These are phyloP conservation scores for Boletus subcaerulescens DNA, from an alignment of 768 basidiomycete genomes.

Conservation along the genomic window DNA sequence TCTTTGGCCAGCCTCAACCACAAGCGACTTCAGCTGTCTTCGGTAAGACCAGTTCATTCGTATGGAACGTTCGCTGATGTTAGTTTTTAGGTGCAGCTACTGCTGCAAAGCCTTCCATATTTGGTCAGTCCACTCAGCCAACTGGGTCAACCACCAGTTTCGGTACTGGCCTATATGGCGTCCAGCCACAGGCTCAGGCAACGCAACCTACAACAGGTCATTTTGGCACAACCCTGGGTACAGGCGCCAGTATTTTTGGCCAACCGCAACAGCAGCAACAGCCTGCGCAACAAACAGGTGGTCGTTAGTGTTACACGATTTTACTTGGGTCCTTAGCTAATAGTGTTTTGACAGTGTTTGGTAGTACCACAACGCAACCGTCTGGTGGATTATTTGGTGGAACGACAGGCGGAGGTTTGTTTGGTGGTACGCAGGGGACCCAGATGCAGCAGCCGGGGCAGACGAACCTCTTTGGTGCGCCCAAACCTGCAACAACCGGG, in stretches of 20 bases:
- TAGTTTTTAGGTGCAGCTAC: conserved; percentile 28
- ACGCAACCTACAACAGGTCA: conserved; percentile 24
- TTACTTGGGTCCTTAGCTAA: conserved; percentile 8
- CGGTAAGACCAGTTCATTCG: conserved; percentile 33
- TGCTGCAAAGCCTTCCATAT: conserved; percentile 45
- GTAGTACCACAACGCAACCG: conserved; percentile 29
- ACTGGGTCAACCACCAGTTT: conserved; percentile 34
- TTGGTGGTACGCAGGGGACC: conserved; percentile 32
- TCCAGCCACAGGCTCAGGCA: conserved; percentile 26
- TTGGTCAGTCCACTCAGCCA: conserved; percentile 47
- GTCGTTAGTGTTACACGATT: conserved; percentile 29
- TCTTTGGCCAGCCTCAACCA: conserved; percentile 39
- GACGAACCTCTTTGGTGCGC: conserved; percentile 27
- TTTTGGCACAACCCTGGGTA: conserved; percentile 29
- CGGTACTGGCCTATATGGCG: conserved; percentile 29
- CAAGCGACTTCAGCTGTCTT: conserved; percentile 38
- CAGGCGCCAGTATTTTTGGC: conserved; percentile 32
- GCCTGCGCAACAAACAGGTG: conserved; percentile 37
- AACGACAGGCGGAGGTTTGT: conserved; percentile 34
- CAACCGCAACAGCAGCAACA: conserved; percentile 37
- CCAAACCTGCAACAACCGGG: conserved; percentile 33
- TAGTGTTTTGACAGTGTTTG: conserved; percentile 33
- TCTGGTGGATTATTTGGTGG: conserved; percentile 39
- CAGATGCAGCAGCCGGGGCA: conserved; percentile 38
- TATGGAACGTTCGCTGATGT: background rate